Evolutionary conservation across 306 rosid genomes (phyloP).

Genomic region (Herpetospermum pedunculosum): DNA sequence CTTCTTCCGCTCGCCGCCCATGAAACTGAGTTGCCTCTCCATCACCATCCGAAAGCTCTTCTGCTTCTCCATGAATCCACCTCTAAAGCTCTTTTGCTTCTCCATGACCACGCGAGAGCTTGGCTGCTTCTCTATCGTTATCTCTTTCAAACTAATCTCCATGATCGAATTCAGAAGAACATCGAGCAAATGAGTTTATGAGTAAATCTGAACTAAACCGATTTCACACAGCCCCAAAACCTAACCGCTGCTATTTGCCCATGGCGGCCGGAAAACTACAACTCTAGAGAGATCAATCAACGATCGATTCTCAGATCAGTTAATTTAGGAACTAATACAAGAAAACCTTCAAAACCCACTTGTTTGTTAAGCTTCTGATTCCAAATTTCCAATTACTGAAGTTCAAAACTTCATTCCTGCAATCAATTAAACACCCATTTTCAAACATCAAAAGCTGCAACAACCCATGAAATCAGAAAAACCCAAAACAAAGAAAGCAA

Average conservation of each 20-base stretch:
- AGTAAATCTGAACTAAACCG: not conserved
- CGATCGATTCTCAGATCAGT: conserved; percentile 6
- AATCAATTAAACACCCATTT: not conserved
- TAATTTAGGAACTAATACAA: not conserved
- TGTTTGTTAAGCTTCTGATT: not conserved
- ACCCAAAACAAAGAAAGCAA: not conserved
- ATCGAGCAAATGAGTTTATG: not conserved
- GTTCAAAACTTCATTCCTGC: not conserved
- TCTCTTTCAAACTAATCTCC: conserved; percentile 7
- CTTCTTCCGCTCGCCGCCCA: conserved; percentile 34
- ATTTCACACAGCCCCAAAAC: not conserved
- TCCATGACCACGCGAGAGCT: conserved; percentile 34
- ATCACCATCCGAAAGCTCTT: conserved; percentile 49
- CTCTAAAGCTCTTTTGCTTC: conserved; percentile 72
- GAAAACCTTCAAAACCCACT: not conserved
- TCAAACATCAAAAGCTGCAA: not conserved
- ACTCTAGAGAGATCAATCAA: not conserved
- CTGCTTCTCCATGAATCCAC: conserved; percentile 77
- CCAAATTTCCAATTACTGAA: not conserved
- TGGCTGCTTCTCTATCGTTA: conserved; percentile 40
- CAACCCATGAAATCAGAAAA: not conserved
- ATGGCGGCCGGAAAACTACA: not conserved
- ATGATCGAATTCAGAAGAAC: not conserved
- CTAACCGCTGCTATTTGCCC: not conserved
- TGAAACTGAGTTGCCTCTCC: conserved; percentile 52